A percentile compares a stretch with the other conserved stretches of the same genome.
These are phyloP conservation scores for Trichoderma oligosporum DNA, from an alignment of 2,329 filamentous ascomycete genomes.

Conservation along the genomic window DNA sequence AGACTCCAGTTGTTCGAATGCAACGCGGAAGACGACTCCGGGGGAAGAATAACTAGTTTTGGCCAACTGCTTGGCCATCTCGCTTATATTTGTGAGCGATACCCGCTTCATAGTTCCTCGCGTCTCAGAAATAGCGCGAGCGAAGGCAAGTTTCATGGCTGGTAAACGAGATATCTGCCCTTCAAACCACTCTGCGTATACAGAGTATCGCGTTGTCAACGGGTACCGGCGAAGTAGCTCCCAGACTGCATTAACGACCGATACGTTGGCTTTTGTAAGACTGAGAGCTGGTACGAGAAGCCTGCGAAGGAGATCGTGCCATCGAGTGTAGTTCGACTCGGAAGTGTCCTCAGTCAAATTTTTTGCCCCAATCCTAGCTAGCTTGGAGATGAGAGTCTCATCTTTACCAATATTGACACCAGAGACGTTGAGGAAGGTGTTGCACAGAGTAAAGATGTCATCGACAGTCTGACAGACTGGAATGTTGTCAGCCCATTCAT, in stretches of 20 bases:
- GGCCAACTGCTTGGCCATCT: slow-evolving; percentile 82
- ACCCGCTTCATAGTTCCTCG: slow-evolving; percentile 84
- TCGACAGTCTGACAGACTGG: slow-evolving; percentile 87
- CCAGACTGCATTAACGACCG: slow-evolving; percentile 82
- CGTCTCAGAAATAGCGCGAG: slow-evolving; percentile 72
- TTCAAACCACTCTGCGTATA: slow-evolving; percentile 92
- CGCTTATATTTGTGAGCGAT: slow-evolving; percentile 77
- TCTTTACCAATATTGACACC: slow-evolving; percentile 90
- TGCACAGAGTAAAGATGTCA: slow-evolving; percentile 83
- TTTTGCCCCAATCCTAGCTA: slow-evolving; percentile 79
- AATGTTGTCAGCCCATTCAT: slow-evolving; percentile 92
- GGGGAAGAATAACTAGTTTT: slow-evolving; percentile 92
- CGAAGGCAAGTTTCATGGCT: slow-evolving; percentile 74
- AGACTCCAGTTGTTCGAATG: slow-evolving; percentile 84
- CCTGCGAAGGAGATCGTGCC: slow-evolving; percentile 79
- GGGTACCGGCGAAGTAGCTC: slow-evolving; percentile 76
- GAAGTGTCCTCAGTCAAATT: slow-evolving; percentile 70
- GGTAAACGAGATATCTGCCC: slow-evolving; percentile 72
- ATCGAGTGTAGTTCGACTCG: slow-evolving; percentile 66
- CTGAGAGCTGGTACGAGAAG: slow-evolving; percentile 86
- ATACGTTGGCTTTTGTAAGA: slow-evolving; percentile 78
- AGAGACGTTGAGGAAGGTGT: slow-evolving; percentile 77
- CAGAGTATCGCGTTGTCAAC: slow-evolving; percentile 70
- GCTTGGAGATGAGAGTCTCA: slow-evolving; percentile 68
- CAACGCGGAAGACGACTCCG: slow-evolving; percentile 84